Conservation (phyloP, 257 asterid genomes). For the Lithospermum erythrorhizon region DNA sequence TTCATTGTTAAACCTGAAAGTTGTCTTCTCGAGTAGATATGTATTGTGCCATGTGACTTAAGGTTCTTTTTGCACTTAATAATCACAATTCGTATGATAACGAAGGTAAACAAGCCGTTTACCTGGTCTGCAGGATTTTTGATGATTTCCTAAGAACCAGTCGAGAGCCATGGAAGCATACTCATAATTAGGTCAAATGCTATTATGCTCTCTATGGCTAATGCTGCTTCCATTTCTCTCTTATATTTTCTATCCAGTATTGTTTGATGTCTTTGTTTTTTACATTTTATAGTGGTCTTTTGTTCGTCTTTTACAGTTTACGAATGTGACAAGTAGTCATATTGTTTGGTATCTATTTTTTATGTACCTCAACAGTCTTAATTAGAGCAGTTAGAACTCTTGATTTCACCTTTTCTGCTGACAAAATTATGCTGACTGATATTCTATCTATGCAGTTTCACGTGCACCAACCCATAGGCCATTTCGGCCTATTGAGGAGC, state of each 20-base stretch:
- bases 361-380: background rate
- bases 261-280: background rate
- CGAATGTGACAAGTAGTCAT: background rate
- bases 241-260: background rate
- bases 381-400: too few species aligned
- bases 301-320: background rate
- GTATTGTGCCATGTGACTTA: conserved; percentile 6
- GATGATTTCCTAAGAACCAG: conserved; percentile 45
- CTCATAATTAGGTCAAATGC: conserved; percentile 38
- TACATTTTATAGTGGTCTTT: too few species aligned
- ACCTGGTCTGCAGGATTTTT: conserved; percentile 58
- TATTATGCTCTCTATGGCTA: conserved; percentile 38
- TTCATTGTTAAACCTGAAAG: too few species aligned
- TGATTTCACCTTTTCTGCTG: background rate
- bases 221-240: background rate
- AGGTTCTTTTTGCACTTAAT: conserved; percentile 11
- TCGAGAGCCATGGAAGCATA: conserved; percentile 46
- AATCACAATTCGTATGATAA: conserved; percentile 18
- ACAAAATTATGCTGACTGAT: conserved; percentile 5
- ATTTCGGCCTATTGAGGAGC: conserved; percentile 15
- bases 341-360: background rate
- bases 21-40: background rate
- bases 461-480: conserved; percentile 20
- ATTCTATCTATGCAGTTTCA: conserved; percentile 15
- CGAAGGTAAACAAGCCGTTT: conserved; percentile 23